Evolutionary conservation across 176 grass and related monocot species (phyloP).

Genomic region (Aegilops umbellulata): DNA sequence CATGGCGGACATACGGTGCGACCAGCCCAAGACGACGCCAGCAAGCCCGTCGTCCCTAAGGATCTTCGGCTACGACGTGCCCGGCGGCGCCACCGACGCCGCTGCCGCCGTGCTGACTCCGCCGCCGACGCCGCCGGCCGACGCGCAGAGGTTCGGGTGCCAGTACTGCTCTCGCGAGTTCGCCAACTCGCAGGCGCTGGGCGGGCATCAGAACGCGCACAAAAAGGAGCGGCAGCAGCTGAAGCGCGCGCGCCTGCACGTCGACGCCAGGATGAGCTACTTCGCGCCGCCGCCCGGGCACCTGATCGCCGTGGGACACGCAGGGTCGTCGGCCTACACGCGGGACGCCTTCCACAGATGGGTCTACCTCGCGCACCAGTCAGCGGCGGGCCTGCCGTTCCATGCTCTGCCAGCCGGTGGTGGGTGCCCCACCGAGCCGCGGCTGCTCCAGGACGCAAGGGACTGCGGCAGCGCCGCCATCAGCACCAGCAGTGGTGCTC

Average conservation of each 20-base stretch:
- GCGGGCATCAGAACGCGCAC: conserved; percentile 99
- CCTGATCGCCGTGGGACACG: conserved; percentile 17
- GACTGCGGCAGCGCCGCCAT: not conserved
- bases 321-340: conserved; percentile 22
- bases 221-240: conserved; percentile 98
- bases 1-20: conserved; percentile 49
- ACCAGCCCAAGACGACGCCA: conserved; percentile 26
- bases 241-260: conserved; percentile 60
- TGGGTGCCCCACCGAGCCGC: not conserved
- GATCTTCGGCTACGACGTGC: conserved; percentile 24
- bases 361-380: conserved; percentile 69
- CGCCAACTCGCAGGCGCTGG: conserved; percentile 97
- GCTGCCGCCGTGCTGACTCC: not conserved
- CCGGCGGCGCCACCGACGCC: not conserved
- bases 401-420: conserved; percentile 21
- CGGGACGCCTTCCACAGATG: not conserved
- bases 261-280: conserved; percentile 16
- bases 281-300: conserved; percentile 28
- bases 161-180: conserved; percentile 99
- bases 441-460: not conserved
- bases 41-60: not conserved
- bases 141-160: conserved; percentile 75
- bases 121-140: not conserved
- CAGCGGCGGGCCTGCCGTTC: conserved; percentile 22
- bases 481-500: not conserved